These are phyloP conservation scores for Cryphonectria naterciae DNA, from an alignment of 2,329 filamentous ascomycete species.

Conservation along the genomic window DNA sequence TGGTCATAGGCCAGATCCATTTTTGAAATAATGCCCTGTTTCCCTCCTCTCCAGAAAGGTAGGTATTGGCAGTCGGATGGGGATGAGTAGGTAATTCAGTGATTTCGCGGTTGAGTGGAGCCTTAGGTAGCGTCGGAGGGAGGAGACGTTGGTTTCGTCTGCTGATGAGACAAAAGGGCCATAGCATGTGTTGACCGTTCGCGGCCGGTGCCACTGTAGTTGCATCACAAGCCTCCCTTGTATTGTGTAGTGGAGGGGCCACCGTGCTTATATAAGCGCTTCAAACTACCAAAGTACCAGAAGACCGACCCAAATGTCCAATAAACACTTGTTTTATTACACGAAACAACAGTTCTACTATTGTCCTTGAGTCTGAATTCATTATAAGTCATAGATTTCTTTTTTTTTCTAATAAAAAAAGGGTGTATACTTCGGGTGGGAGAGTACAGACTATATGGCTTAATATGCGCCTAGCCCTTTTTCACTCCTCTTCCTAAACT, in stretches of 20 bases:
- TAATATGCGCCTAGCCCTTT: background rate
- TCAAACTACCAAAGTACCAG: background rate
- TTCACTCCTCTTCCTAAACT: background rate
- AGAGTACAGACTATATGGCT: background rate
- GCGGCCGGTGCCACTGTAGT: background rate
- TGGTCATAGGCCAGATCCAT: slow-evolving; percentile 99
- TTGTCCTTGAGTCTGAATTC: too few relatives aligned
- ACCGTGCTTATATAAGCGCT: background rate
- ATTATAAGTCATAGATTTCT: too few relatives aligned
- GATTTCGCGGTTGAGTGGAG: background rate
- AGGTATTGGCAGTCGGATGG: background rate
- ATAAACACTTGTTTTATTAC: background rate
- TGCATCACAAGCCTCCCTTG: slow-evolving; percentile 4
- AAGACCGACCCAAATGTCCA: background rate
- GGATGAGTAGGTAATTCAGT: background rate
- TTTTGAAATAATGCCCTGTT: slow-evolving; percentile 22
- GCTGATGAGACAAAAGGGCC: background rate
- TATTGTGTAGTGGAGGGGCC: background rate
- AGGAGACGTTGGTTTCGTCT: background rate
- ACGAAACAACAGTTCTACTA: too few relatives aligned
- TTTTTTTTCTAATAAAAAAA: too few relatives aligned
- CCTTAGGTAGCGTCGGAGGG: background rate
- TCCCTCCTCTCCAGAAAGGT: background rate
- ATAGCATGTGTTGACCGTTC: background rate
- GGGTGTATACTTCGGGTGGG: background rate